Conservation (phyloP, 495 filamentous ascomycete genomes). For the Aspergillus incahuasiensis region DNA sequence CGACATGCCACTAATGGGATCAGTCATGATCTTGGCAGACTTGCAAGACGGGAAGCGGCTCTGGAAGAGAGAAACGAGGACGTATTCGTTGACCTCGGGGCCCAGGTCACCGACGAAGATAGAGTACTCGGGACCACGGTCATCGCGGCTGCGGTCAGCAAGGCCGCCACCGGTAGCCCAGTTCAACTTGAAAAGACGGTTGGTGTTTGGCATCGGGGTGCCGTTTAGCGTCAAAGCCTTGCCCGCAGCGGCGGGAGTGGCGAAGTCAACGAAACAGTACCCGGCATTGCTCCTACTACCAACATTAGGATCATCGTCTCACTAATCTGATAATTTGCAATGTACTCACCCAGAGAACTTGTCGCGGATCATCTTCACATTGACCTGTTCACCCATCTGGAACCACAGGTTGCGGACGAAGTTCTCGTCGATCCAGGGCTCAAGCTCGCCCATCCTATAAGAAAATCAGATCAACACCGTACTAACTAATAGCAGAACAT, state of each 20-base stretch:
- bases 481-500: background rate
- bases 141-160: slow-evolving; percentile 88
- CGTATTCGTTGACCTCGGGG: slow-evolving; percentile 98
- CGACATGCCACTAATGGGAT: slow-evolving; percentile 95
- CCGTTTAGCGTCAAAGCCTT: slow-evolving; percentile 91
- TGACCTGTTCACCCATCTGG: slow-evolving; percentile 86
- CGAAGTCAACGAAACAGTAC: slow-evolving; percentile 98
- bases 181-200: slow-evolving; percentile 96
- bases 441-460: slow-evolving; percentile 96
- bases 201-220: slow-evolving; percentile 86
- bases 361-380: slow-evolving; percentile 99
- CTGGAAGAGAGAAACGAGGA: slow-evolving; percentile 95
- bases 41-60: slow-evolving; percentile 95
- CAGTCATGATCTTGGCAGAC: slow-evolving; percentile 99
- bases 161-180: slow-evolving; percentile 97
- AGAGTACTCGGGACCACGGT: slow-evolving; percentile 90
- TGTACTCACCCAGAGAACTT: slow-evolving; percentile 92
- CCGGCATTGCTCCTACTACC: slow-evolving; percentile 81
- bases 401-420: slow-evolving; percentile 94
- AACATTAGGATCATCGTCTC: slow-evolving; percentile 43
- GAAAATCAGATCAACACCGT: background rate
- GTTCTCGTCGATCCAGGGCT: slow-evolving; percentile 98
- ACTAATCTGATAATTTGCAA: background rate
- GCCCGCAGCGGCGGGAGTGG: slow-evolving; percentile 73
- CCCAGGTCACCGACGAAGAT: slow-evolving; percentile 99